Base-by-base conservation (phyloP, 1,284 basidiomycete genomes). In the Naganishia liquefaciens region DNA sequence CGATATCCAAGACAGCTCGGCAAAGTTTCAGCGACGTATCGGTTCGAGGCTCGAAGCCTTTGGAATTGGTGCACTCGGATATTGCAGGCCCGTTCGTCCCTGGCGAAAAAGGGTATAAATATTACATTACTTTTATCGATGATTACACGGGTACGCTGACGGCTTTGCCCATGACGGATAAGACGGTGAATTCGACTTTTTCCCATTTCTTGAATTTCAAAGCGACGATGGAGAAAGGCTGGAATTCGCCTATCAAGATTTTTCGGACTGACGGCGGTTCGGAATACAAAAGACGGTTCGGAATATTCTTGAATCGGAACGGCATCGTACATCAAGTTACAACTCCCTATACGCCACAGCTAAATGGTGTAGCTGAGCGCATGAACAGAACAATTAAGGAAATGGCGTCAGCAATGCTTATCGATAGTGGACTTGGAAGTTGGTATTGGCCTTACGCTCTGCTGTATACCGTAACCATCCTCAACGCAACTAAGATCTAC, bases 121-220 rank as follows among this genome's bases (percentile, higher is more conserved):
- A 79, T 66, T 76, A 73, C 73, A 68, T 79, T n/a, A 75, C 72
- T 2, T 78, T 79, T 66, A 77, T 79, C 60, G 75, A 80, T 68
- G 73, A 80, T 57, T 69, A 64, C 47, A 70, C 71, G 1, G 63
- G 69, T 7, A 71, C 71, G 27, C 64, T 68, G 49, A 70, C 63
- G 44, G 69, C 74, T 1, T 54, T 67, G 33, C 70, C 73, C n/a
- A 66, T 81, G 27, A 74, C 69, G 19, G 43, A 49, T 15, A 82
- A 80, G 71, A 74, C 68, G 13, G 44, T 55, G 17, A 11, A 11
- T 42, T 75, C 80, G 3, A 71, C 72, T 19, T 74, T 77, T 54
- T 44, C 61, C 3, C 64, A 67, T 10, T 77, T 82, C 66, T 71
- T 72, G 54, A 39, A 62, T 6, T 81, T 72, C 68, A 73, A 77